Percentiles rank a stretch among this genome's conserved stretches.
These are phyloP conservation scores for Mucor lusitanicus DNA, from an alignment of 371 early-diverging fungal genomes.

Conservation along the genomic window DNA sequence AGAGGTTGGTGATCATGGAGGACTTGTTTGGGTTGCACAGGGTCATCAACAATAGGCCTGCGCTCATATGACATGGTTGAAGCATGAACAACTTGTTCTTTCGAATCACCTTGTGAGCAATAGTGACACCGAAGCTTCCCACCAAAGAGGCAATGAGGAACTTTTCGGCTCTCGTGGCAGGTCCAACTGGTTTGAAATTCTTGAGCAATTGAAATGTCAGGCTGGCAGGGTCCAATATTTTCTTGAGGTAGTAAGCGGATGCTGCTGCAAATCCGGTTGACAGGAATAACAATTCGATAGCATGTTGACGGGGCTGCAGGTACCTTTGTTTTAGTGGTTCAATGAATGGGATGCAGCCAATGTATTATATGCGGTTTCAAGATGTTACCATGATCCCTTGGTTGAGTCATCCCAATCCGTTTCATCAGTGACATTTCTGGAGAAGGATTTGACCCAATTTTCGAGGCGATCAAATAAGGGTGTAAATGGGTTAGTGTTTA, in stretches of 20 bases:
- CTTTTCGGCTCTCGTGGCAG: slow-evolving; percentile 46
- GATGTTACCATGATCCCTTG: slow-evolving; percentile 55
- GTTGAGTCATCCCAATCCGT: slow-evolving; percentile 57
- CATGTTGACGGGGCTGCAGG: slow-evolving; percentile 62
- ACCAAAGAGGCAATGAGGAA: slow-evolving; percentile 37
- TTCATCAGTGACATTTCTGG: slow-evolving; percentile 37
- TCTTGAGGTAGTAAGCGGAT: slow-evolving; percentile 40
- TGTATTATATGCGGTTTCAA: background rate
- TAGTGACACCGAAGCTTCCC: slow-evolving; percentile 45
- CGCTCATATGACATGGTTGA: slow-evolving; percentile 70
- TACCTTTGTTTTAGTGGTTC: slow-evolving; percentile 39
- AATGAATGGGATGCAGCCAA: background rate
- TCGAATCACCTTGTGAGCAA: slow-evolving; percentile 51
- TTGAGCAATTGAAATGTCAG: slow-evolving; percentile 29
- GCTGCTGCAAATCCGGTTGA: slow-evolving; percentile 48
- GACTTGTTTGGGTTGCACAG: slow-evolving; percentile 47
- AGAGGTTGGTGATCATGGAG: slow-evolving; percentile 43
- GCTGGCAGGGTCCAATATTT: slow-evolving; percentile 49
- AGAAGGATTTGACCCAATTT: slow-evolving; percentile 10
- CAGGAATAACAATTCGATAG: slow-evolving; percentile 53
- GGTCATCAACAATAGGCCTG: slow-evolving; percentile 51
- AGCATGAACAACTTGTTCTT: slow-evolving; percentile 56
- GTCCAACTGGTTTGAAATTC: slow-evolving; percentile 35
- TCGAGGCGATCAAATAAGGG: slow-evolving; percentile 9
- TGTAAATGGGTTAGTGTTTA: background rate